Conservation (phyloP, 768 basidiomycete species). For the Podaxis sp. region DNA sequence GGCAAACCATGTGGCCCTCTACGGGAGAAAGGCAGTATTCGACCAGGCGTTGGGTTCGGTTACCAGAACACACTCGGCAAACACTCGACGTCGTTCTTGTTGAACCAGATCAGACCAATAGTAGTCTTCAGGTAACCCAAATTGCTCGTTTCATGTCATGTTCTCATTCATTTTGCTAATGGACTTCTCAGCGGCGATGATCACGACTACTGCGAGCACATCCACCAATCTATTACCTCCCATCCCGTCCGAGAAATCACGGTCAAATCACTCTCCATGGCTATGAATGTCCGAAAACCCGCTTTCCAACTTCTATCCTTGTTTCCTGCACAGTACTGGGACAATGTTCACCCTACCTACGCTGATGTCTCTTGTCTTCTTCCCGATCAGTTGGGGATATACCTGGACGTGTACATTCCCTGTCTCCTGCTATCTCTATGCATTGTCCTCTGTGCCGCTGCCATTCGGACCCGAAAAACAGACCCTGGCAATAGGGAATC, state of each 20-base stretch:
- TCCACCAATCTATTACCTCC: conserved; percentile 35
- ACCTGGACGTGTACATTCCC: conserved; percentile 70
- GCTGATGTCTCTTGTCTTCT: conserved; percentile 71
- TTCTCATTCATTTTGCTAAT: conserved; percentile 12
- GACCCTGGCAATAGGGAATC: conserved; percentile 18
- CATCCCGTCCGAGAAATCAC: conserved; percentile 64
- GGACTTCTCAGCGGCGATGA: conserved; percentile 73
- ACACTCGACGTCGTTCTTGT: conserved; percentile 61
- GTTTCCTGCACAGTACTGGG: conserved; percentile 23
- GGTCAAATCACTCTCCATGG: conserved; percentile 88
- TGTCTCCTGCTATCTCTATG: conserved; percentile 59
- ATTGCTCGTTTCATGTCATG: neutral
- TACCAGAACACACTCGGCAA: conserved; percentile 84
- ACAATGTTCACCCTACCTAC: conserved; percentile 27
- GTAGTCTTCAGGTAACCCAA: conserved; percentile 68
- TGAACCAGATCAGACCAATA: conserved; percentile 61
- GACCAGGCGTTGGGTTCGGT: conserved; percentile 70
- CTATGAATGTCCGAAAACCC: conserved; percentile 79
- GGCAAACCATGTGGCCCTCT: conserved; percentile 70
- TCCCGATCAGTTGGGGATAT: conserved; percentile 83
- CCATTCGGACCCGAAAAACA: conserved; percentile 21
- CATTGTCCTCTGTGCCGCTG: conserved; percentile 26
- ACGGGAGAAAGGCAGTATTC: conserved; percentile 73
- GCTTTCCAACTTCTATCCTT: conserved; percentile 92
- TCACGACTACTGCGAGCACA: conserved; percentile 91